These are phyloP conservation scores for Hemileccinum impolitum DNA, from an alignment of 768 basidiomycete species.

Conservation along the genomic window DNA sequence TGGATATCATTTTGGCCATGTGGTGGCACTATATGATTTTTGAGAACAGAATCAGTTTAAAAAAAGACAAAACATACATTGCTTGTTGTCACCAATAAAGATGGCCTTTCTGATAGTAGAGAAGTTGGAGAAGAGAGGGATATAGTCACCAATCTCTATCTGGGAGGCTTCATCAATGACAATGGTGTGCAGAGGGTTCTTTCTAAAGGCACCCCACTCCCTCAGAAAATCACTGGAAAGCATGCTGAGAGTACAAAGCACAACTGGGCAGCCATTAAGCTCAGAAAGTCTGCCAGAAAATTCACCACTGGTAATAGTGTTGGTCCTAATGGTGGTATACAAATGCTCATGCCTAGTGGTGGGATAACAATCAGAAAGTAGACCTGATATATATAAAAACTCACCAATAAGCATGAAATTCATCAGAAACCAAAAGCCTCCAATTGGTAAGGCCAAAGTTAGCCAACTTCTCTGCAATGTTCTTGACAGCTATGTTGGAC, in stretches of 20 bases:
- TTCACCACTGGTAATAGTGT: constrained; percentile 51
- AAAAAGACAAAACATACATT: constrained; percentile 42
- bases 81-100: constrained; percentile 67
- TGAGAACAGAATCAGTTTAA: constrained; percentile 30
- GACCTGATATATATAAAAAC: constrained; percentile 14
- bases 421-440: constrained; percentile 67
- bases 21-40: constrained; percentile 61
- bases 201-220: constrained; percentile 18
- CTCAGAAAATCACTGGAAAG: constrained; percentile 42
- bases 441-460: constrained; percentile 51
- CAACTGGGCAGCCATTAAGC: constrained; percentile 47
- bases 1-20: constrained; percentile 68
- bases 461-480: constrained; percentile 80
- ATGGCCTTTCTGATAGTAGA: constrained; percentile 46
- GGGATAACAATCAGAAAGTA: constrained; percentile 4
- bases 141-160: constrained; percentile 56
- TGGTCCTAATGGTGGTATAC: constrained; percentile 45
- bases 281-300: constrained; percentile 30
- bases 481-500: constrained; percentile 86
- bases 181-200: constrained; percentile 43
- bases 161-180: constrained; percentile 68
- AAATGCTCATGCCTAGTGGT: constrained; percentile 77
- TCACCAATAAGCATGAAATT: constrained; percentile 68
- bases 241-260: constrained; percentile 79
- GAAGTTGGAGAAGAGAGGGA: constrained; percentile 34